phyloP scores from a whole-genome alignment of 2,329 filamentous ascomycete genomes.

The Talaromyces verruculosus region DNA sequence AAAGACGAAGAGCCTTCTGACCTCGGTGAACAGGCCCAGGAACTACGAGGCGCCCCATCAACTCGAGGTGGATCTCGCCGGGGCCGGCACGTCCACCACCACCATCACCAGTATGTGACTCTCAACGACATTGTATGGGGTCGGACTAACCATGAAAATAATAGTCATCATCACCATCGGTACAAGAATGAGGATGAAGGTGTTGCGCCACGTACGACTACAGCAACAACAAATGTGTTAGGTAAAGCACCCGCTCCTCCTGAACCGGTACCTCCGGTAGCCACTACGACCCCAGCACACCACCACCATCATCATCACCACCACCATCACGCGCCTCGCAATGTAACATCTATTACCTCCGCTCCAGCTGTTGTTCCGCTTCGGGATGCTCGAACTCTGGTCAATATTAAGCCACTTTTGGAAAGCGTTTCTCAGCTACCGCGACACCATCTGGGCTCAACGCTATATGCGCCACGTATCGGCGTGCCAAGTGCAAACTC shows the following conservation, averaged over 20 bases:
- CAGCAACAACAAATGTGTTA: constrained; percentile 30
- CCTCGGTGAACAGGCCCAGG: constrained; percentile 66
- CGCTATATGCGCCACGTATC: constrained; percentile 73
- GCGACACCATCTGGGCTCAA: constrained; percentile 78
- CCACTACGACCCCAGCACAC: constrained; percentile 27
- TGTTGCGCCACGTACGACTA: constrained; percentile 27
- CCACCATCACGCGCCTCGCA: constrained; percentile 41
- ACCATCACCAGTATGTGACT: constrained; percentile 56
- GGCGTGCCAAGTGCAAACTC: constrained; percentile 46
- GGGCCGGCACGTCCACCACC: constrained; percentile 54
- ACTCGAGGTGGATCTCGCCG: constrained; percentile 67
- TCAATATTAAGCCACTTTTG: constrained; percentile 69
- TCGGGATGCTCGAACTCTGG: constrained; percentile 63
- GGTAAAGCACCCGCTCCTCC: constrained; percentile 33
- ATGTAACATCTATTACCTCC: constrained; percentile 25
- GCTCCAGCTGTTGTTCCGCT: constrained; percentile 35
- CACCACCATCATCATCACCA: constrained; percentile 50
- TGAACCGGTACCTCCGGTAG: constrained; percentile 26
- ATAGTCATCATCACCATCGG: constrained; percentile 55
- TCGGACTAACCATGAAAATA: constrained; percentile 14
- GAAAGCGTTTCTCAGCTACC: constrained; percentile 69
- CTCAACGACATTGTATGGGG: not conserved
- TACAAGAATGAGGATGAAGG: constrained; percentile 54
- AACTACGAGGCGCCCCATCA: constrained; percentile 55
- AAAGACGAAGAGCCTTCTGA: constrained; percentile 74